Conservation (phyloP, 257 asterid genomes). For the Gentiana macrophylla region DNA sequence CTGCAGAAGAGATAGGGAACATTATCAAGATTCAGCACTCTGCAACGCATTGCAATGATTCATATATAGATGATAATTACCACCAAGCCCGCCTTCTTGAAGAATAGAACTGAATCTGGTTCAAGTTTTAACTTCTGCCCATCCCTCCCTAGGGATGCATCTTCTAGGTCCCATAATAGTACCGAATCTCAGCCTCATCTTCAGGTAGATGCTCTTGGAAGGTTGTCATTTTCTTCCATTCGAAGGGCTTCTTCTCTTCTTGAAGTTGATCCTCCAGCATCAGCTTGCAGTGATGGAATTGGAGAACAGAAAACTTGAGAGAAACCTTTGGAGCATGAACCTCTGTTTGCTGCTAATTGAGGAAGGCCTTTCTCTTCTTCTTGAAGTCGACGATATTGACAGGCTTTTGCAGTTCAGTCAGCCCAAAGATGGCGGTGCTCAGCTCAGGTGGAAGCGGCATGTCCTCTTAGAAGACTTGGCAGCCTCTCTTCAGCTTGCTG, state of each 20-base stretch:
- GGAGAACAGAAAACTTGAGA: slow-evolving; percentile 50
- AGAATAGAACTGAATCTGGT: slow-evolving; percentile 57
- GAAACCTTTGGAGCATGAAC: slow-evolving; percentile 71
- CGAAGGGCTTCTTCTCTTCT: slow-evolving; percentile 76
- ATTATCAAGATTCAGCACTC: slow-evolving; percentile 79
- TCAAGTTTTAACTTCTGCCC: slow-evolving; percentile 56
- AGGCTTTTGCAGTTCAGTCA: slow-evolving; percentile 55
- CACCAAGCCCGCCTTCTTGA: slow-evolving; percentile 85
- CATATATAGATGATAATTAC: slow-evolving; percentile 71
- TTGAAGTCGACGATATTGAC: slow-evolving; percentile 75
- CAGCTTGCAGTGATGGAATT: slow-evolving; percentile 54
- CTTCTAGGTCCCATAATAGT: slow-evolving; percentile 60
- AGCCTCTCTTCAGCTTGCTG: slow-evolving; percentile 79
- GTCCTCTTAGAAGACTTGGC: slow-evolving; percentile 81
- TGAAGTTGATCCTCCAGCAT: slow-evolving; percentile 66
- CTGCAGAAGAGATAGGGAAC: slow-evolving; percentile 76
- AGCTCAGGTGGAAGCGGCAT: slow-evolving; percentile 70
- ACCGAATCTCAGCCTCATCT: slow-evolving; percentile 73
- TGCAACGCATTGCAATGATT: slow-evolving; percentile 73
- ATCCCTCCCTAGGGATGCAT: slow-evolving; percentile 47
- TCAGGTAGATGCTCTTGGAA: slow-evolving; percentile 72
- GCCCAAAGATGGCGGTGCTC: slow-evolving; percentile 73
- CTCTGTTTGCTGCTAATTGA: slow-evolving; percentile 79
- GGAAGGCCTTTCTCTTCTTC: slow-evolving; percentile 71
- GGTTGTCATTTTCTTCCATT: slow-evolving; percentile 71